Base-by-base conservation (phyloP, 2,329 filamentous ascomycete species). In the Daldinia eschscholtzii region DNA sequence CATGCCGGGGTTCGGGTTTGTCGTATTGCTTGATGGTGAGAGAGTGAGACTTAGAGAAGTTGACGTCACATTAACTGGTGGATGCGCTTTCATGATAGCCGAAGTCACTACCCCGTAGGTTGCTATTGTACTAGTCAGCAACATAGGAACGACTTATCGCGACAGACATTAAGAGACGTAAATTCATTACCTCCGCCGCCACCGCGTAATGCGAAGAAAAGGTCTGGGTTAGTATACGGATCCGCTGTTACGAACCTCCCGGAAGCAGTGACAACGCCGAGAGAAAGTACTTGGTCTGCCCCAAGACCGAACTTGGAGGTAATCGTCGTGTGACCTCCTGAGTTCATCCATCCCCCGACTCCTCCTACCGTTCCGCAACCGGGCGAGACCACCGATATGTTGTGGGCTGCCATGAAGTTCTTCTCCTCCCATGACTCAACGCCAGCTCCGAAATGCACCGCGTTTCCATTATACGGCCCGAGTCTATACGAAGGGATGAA, bases 181-280 rank as follows among this genome's bases (percentile, higher is more conserved):
- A 18, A 26, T 56, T 55, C 65, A 61, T 75, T 75, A 77, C 85
- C 83, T 35, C 82, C 83, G 0, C 86, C 86, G 6, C 86, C 85
- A 2, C 86, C 85, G 48, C 81, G 79, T 1, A 87, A 76, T 1
- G 86, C 86, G 83, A 84, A 89, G 75, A 86, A 88, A 1, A 89
- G 77, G 63, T 88, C 86, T 0, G 78, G 60, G 58, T 88, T 84
- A 9, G 82, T 74, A 2, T 78, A 76, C 12, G 78, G 80, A 35
- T 82, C 81, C 0, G 85, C 86, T 1, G 79, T 83, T 1, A 87
- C 73, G 37, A 83, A 73, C 2, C 77, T 63, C 1, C 87, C 86
- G 48, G 79, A 76, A 0, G 82, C 84, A 4, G 83, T 85, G 0
- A 88, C 80, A 0, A 85, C 82, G 20, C 84, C 79, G 67, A 82